Evolutionary conservation across 2,329 filamentous ascomycete genomes (phyloP).

Genomic region (Immersiporthe knoxdaviesiana): DNA sequence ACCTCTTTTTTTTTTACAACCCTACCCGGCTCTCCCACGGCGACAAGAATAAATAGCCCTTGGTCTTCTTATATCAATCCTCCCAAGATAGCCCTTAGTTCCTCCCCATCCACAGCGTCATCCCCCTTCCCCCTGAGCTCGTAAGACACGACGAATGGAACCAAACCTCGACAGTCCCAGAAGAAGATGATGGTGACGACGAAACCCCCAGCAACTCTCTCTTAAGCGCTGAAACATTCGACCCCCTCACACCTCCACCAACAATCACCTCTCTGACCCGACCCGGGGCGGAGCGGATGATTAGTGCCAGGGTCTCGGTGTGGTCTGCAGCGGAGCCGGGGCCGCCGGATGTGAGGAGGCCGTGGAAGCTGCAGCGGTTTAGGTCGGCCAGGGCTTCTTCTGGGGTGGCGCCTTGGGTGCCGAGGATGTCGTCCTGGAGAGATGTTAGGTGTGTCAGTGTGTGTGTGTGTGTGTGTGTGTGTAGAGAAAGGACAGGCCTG

Average conservation of each 20-base stretch:
- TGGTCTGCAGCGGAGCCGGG: conserved; percentile 47
- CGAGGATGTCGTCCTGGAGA: conserved; percentile 47
- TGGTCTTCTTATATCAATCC: background rate
- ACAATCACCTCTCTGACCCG: conserved; percentile 52
- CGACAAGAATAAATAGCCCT: background rate
- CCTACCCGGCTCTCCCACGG: background rate
- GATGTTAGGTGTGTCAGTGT: background rate
- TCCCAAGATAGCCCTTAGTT: conserved; percentile 16
- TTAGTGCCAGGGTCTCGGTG: conserved; percentile 39
- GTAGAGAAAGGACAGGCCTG: no score
- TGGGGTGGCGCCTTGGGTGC: conserved; percentile 12
- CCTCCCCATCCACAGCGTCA: conserved; percentile 25
- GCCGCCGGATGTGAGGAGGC: conserved; percentile 58
- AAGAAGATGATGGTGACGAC: conserved; percentile 15
- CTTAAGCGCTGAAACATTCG: conserved; percentile 42
- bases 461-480: background rate
- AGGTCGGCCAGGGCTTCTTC: conserved; percentile 42
- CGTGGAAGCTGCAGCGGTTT: conserved; percentile 50
- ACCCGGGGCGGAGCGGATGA: conserved; percentile 39
- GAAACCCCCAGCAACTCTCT: conserved; percentile 32
- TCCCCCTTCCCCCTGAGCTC: conserved; percentile 20
- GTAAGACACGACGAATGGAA: conserved; percentile 54
- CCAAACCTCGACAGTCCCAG: conserved; percentile 38
- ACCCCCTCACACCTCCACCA: conserved; percentile 54
- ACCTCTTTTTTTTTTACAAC: no score